Evolutionary conservation across 208 protist genomes (phyloP), one percentile per base, ranked within the genome.

Genomic region (Acanthamoeba healyi): DNA sequence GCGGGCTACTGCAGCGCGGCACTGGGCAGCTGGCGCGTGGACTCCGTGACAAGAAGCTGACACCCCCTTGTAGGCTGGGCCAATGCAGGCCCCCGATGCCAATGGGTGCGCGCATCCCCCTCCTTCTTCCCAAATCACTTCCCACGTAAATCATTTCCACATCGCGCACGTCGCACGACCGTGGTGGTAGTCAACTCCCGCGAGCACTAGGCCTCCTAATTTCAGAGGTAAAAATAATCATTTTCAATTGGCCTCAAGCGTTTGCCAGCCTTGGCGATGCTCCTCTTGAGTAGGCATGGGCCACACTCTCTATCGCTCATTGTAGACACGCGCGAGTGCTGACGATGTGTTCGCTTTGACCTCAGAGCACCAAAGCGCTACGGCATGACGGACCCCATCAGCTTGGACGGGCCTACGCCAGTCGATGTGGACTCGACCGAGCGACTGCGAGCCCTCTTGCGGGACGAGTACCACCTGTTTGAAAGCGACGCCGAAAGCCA

Each of bases 351-450:
- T 56, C 22, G 51, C 15, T 56, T 56, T 56, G 44, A 12, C 7
- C 44, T 4, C 44, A 49, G 51, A 17, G 51, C 65, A 19, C 65
- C 65, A 19, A 74, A 74, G 26, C 65, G 65, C 34, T 74, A 93
- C 88, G 94, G 95, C 58, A 56, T 95, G 63, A 95, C 94, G 26
- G 94, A 93, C 29, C 95, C 95, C 32, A 94, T 96, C 42, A 89
- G 89, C n/a, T 34, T 94, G 2, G 61, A 72, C 38, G 4, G 15
- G 17, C 96, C 96, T 17, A 84, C 74, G 12, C 24, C 81, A 49
- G n/a, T 29, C 6, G 96, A 97, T 42, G 34, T 95, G 63, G 79
- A 90, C n/a, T 34, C 49, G 32, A 86, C 63, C 14, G 63, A n/a
- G 58, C 67, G 94, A 4, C 70, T 97, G 12, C 95, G 96, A 34